phyloP scores from a whole-genome alignment of 345 rosid species.

The Laguncularia racemosa region DNA sequence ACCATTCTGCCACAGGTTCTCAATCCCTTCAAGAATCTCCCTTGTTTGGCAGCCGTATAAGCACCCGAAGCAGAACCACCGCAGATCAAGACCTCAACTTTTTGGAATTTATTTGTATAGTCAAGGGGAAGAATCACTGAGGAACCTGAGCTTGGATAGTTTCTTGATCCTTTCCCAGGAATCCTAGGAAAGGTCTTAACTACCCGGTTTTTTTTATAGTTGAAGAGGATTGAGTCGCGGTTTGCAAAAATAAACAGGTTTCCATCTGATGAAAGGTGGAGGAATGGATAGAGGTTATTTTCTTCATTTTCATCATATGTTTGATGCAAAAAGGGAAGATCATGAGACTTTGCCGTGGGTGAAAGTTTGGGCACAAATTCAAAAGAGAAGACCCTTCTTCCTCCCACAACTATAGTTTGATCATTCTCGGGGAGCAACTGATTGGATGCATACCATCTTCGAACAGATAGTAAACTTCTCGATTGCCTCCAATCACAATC shows the following conservation, averaged over 20 bases:
- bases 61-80: constrained; percentile 48
- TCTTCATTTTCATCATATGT: constrained; percentile 20
- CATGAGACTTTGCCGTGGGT: constrained; percentile 14
- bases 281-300: constrained; percentile 55
- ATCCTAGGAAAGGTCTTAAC: constrained; percentile 35
- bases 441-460: constrained; percentile 33
- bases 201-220: constrained; percentile 23
- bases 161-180: constrained; percentile 42
- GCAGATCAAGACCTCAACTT: constrained; percentile 41
- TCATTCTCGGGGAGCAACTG: constrained; percentile 32
- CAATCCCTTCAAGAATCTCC: constrained; percentile 20
- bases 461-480: constrained; percentile 1
- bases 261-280: constrained; percentile 52
- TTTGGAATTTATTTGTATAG: constrained; percentile 10
- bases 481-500: constrained; percentile 30
- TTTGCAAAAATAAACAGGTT: constrained; percentile 46
- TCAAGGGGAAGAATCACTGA: constrained; percentile 38
- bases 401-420: constrained; percentile 29
- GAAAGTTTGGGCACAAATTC: constrained; percentile 27
- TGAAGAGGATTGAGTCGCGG: constrained; percentile 34
- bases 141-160: constrained; percentile 52
- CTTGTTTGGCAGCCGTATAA: constrained; percentile 10
- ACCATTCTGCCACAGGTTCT: constrained; percentile 32
- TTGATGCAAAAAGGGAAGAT: constrained; percentile 33
- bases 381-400: constrained; percentile 23